Conservation (phyloP, 352 stramenopile species). For the Phytophthora hibernalis region DNA sequence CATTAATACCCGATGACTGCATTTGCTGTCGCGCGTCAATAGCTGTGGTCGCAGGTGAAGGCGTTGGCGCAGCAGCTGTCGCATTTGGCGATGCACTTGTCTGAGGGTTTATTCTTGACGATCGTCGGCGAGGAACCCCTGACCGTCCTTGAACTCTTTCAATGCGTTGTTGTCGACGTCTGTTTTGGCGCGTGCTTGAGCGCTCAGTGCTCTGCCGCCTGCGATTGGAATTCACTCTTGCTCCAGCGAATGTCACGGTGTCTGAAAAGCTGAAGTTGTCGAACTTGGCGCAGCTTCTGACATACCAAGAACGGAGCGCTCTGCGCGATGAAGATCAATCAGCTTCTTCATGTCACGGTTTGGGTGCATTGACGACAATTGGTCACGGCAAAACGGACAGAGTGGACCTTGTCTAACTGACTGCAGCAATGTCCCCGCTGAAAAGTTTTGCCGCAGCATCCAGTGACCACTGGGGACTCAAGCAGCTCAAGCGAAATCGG, state of each 20-base stretch:
- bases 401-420: background rate
- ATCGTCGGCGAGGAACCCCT: conserved; percentile 8
- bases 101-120: background rate
- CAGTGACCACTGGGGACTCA: conserved; percentile 12
- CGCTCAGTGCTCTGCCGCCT: conserved; percentile 6
- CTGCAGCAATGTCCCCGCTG: background rate
- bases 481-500: conserved; percentile 27
- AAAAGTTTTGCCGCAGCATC: conserved; percentile 32
- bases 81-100: background rate
- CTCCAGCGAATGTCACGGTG: background rate
- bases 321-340: conserved; percentile 23
- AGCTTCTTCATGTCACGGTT: conserved; percentile 21
- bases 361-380: conserved; percentile 1
- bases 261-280: background rate
- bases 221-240: background rate
- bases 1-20: conserved; percentile 1
- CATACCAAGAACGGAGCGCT: conserved; percentile 20
- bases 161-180: conserved; percentile 11
- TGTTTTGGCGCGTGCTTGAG: conserved; percentile 19
- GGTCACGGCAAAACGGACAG: conserved; percentile 20
- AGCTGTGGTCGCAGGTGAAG: background rate
- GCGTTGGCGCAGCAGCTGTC: background rate
- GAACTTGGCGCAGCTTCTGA: background rate
- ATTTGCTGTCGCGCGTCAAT: background rate
- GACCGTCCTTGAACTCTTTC: conserved; percentile 23